Evolutionary conservation across 352 stramenopile species (phyloP), one percentile per base, ranked within the genome.

Genomic region (Phytophthora pini): DNA sequence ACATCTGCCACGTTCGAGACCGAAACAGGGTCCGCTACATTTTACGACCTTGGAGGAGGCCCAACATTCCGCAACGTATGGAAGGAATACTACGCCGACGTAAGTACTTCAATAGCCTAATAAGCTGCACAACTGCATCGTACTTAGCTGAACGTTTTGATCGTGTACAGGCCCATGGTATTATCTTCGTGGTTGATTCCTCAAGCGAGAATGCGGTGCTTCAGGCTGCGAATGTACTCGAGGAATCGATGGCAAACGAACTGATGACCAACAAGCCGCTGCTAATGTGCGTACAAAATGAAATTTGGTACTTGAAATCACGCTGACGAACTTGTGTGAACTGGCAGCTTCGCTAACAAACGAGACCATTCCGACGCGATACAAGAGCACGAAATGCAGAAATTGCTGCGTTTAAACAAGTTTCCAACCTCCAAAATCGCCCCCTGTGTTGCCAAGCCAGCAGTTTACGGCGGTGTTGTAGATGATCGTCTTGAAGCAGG

Each of bases 41-140:
- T 94, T 52, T 93, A 92, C 61, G 86, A 94, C 36, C 76, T 94
- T 9, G 86, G 84, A 31, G 86, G 86, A 20, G 86, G 84, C 5
- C 86, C 84, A 9, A 72, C 86, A n/a, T 92, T 94, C 59, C 84
- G 86, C 31, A 79, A 86, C 29, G 81, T 93, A 24, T 94, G 86
- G 86, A 82, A 70, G 44, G 86, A 94, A 67, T 94, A 94, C 67
- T 94, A 89, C 57, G 81, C 86, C 3, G 86, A 94, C 43, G 87
- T 95, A 72, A 55, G 77, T 70, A 8, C 12, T 48, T 31, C 29
- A 0, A 20, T 20, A 20, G 17, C 17, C 17, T 20, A 20, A 20
- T 53, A 22, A 39, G 3, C 15, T 29, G 3, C 13, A 38, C 17
- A 41, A 1, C 26, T 54, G 26, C 11, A 39, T 43, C 22, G 7